Evolutionary conservation across 2,329 filamentous ascomycete genomes (phyloP).

Genomic region (Ophiostoma sp.): DNA sequence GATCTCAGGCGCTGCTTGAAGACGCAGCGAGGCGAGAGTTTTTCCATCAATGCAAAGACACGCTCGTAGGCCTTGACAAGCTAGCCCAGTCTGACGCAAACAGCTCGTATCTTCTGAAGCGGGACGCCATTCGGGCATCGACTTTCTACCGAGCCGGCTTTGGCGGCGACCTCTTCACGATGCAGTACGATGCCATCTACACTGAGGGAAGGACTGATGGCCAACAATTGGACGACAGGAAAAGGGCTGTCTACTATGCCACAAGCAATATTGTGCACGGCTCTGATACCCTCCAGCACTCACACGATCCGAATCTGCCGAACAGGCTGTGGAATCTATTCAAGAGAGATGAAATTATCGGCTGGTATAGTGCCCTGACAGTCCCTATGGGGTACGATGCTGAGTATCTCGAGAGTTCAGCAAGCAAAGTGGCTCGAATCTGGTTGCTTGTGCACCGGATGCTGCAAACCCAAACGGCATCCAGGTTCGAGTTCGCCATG

Average conservation of each 20-base stretch:
- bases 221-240: neutral
- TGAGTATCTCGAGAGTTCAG: neutral
- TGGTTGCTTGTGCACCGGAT: constrained; percentile 1
- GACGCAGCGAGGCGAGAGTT: constrained; percentile 17
- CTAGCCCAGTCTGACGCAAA: neutral
- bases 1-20: constrained; percentile 35
- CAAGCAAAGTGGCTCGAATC: neutral
- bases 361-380: neutral
- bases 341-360: neutral
- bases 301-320: neutral
- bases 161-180: constrained; percentile 5
- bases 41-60: neutral
- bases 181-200: neutral
- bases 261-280: neutral
- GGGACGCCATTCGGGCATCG: constrained; percentile 19
- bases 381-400: neutral
- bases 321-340: neutral
- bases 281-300: neutral
- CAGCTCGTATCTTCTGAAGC: constrained; percentile 16
- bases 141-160: constrained; percentile 8
- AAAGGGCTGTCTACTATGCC: neutral
- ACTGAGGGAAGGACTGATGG: neutral
- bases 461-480: neutral
- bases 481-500: neutral
- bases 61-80: neutral